Base-by-base conservation (phyloP, 208 protist genomes). In the Borovskyia barvae region DNA sequence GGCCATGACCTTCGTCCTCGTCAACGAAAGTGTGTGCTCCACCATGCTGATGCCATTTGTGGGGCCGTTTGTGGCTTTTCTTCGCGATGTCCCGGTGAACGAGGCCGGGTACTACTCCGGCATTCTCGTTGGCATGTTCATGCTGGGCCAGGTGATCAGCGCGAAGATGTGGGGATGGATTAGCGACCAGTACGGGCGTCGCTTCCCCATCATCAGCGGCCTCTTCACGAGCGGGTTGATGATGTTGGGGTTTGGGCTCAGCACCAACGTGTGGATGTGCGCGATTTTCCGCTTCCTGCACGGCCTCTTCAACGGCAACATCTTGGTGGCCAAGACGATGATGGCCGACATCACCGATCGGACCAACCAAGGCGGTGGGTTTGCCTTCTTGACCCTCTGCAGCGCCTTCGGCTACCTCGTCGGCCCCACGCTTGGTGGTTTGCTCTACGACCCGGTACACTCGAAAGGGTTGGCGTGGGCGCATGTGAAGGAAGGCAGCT, bases 381-480 rank as follows among this genome's bases (percentile, higher is more conserved):
- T 99, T 69, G 90, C 95, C 26, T 98, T 98, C 50, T 88, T 99
- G 19, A 98, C 92, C 52, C 96, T 99, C 58, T 73, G 62, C 39
- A 76, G 50, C 36, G 74, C 75, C 9, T 66, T 91, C 53, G 84
- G 84, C 11, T 70, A 72, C 28, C 64, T 87, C 8, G 63, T 91
- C 41, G 84, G 84, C 4, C 83, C 83, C 30, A 47, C 56, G 8
- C 33, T 87, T 5, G 83, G 83, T 40, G 83, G 83, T 15, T 39
- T 87, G 20, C 69, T 90, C 5, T 90, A 90, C 56, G 74, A 90
- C 51, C 83, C 83, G 0, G 37, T 69, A 14, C 35, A 73, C 14
- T 56, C 57, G 40, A 53, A 8, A 8, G 17, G 46, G 0, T 43
- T 89, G 22, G 29, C 41, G 29, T 85, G 77, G 69, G 42, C 69